phyloP scores from a whole-genome alignment of 495 filamentous ascomycete genomes.

The Aspergillus affinis region DNA sequence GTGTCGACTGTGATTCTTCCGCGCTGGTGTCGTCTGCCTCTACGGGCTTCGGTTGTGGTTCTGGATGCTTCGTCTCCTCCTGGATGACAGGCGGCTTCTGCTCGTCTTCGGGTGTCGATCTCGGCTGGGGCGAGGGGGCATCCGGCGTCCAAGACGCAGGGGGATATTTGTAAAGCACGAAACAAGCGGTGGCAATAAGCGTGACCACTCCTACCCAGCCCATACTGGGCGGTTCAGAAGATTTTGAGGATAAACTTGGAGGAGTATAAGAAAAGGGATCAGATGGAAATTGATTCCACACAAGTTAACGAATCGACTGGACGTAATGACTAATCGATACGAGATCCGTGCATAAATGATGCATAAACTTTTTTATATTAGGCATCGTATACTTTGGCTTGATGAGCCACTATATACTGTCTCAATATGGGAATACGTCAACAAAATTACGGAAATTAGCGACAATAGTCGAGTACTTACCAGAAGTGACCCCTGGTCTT shows the following conservation, averaged over 20 bases:
- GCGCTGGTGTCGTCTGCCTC: constrained; percentile 14
- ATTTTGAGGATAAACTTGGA: not conserved
- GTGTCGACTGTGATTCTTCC: constrained; percentile 47
- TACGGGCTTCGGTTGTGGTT: not conserved
- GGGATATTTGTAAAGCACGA: constrained; percentile 35
- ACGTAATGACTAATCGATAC: not conserved
- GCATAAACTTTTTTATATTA: not conserved
- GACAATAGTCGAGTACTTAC: too few species aligned
- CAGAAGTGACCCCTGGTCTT: too few species aligned
- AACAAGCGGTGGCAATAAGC: constrained; percentile 35
- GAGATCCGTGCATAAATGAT: not conserved
- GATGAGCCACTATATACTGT: too few species aligned
- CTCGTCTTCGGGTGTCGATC: constrained; percentile 23
- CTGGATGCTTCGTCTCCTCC: constrained; percentile 10
- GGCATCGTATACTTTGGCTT: too few species aligned
- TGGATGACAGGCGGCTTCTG: constrained; percentile 11
- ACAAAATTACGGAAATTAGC: too few species aligned
- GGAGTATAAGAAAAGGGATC: not conserved
- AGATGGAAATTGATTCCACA: constrained; percentile 9
- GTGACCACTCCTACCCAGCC: constrained; percentile 38
- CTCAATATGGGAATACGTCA: too few species aligned
- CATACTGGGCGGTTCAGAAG: constrained; percentile 25
- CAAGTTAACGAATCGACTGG: not conserved
- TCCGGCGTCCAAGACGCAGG: constrained; percentile 25
- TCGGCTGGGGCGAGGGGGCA: constrained; percentile 24